A percentile compares a stretch with the other conserved stretches of the same genome.
These are phyloP conservation scores for Phytophthora megakarya DNA, from an alignment of 352 stramenopile species.

Conservation along the genomic window DNA sequence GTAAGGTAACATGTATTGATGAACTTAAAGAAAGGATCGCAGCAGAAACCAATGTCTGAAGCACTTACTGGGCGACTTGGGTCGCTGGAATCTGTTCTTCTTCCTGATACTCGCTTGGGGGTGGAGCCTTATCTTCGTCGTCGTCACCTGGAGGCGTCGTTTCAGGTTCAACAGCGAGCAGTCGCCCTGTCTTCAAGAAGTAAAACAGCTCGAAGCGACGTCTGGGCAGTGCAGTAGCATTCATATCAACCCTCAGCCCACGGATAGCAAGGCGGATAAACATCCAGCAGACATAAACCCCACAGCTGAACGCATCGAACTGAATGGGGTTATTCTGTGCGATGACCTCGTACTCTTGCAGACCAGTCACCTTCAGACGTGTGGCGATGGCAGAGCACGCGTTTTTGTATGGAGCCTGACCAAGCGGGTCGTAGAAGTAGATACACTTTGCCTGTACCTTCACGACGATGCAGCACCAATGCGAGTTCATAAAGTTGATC, in stretches of 20 bases:
- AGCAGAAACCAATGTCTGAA: too few relatives aligned
- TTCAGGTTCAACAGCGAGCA: too few relatives aligned
- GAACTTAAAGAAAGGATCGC: too few relatives aligned
- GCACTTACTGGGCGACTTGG: too few relatives aligned
- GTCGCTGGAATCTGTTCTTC: too few relatives aligned
- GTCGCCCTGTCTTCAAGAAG: not conserved
- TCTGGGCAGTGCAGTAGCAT: not conserved
- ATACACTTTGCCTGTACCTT: not conserved
- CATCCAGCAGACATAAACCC: constrained; percentile 19
- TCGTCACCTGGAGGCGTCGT: too few relatives aligned
- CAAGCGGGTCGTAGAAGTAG: constrained; percentile 10
- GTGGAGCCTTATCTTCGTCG: too few relatives aligned
- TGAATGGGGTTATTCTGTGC: constrained; percentile 21
- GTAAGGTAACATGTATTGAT: too few relatives aligned
- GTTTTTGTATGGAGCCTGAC: not conserved
- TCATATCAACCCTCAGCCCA: constrained; percentile 1
- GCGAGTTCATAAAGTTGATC: constrained; percentile 7
- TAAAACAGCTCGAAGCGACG: constrained; percentile 23
- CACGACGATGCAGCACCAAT: constrained; percentile 14
- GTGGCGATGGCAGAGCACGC: not conserved
- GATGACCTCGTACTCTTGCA: constrained; percentile 9
- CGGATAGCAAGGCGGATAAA: constrained; percentile 12
- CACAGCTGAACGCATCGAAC: constrained; percentile 26
- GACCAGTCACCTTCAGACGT: not conserved
- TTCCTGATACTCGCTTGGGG: too few relatives aligned